Percentiles rank a stretch among this genome's conserved stretches.
These are phyloP conservation scores for Tetracladium marchalianum DNA, from an alignment of 495 filamentous ascomycete species.

Conservation along the genomic window DNA sequence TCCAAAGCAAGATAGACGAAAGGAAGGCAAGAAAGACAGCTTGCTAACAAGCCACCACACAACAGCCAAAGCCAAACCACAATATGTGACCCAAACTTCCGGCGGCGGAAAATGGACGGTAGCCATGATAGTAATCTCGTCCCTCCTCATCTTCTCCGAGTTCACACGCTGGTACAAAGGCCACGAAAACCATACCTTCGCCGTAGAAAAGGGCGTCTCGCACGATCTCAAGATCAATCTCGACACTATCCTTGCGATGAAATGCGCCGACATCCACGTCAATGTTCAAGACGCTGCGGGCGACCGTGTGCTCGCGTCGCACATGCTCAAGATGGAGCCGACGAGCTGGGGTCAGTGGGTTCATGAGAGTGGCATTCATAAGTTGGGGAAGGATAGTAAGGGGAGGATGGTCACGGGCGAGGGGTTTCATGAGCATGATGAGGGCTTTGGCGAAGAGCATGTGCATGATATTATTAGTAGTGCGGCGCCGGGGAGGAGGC, in stretches of 20 bases:
- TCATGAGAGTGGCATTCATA: conserved; percentile 57
- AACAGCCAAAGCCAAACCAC: conserved; percentile 89
- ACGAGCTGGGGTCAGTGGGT: conserved; percentile 80
- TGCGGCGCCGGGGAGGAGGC: conserved; percentile 33
- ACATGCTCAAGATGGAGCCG: conserved; percentile 60
- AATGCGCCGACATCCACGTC: conserved; percentile 77
- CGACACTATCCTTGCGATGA: conserved; percentile 88
- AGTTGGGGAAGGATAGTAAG: conserved; percentile 41
- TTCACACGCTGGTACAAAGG: conserved; percentile 74
- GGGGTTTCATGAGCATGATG: conserved; percentile 43
- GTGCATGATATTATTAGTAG: conserved; percentile 61
- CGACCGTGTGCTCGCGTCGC: conserved; percentile 78
- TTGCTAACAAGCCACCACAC: conserved; percentile 19
- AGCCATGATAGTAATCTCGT: conserved; percentile 60
- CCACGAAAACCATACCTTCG: conserved; percentile 76
- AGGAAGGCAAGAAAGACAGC: background rate
- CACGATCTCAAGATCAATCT: conserved; percentile 90
- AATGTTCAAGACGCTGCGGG: conserved; percentile 96
- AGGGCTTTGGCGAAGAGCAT: conserved; percentile 57
- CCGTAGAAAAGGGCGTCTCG: conserved; percentile 85
- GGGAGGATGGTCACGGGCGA: conserved; percentile 38
- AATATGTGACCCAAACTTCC: conserved; percentile 71
- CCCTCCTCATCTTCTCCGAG: conserved; percentile 66
- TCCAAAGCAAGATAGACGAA: background rate
- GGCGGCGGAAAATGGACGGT: conserved; percentile 93